Percentiles rank a stretch among this genome's conserved stretches.
These are phyloP conservation scores for Coprinopsis marcescibilis DNA, from an alignment of 768 basidiomycete species.

Conservation along the genomic window DNA sequence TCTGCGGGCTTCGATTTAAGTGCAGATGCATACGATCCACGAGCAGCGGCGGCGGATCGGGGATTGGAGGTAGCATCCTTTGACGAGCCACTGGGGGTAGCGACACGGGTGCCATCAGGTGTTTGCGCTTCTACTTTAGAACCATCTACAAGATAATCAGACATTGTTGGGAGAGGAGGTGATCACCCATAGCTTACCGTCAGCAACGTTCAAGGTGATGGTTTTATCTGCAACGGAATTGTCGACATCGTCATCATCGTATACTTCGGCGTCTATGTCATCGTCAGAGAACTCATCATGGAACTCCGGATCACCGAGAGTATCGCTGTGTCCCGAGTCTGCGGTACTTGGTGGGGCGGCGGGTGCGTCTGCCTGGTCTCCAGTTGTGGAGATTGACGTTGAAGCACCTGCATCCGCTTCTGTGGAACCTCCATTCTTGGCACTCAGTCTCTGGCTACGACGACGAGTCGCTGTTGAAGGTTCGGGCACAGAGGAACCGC, in stretches of 20 bases:
- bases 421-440: slow-evolving; percentile 17
- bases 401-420: slow-evolving; percentile 5
- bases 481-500: slow-evolving; percentile 12
- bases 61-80: slow-evolving; percentile 27
- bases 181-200: slow-evolving; percentile 44
- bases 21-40: slow-evolving; percentile 88
- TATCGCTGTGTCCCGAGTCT: slow-evolving; percentile 48
- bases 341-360: slow-evolving; percentile 16
- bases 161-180: slow-evolving; percentile 8
- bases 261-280: slow-evolving; percentile 84
- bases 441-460: slow-evolving; percentile 68
- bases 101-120: slow-evolving; percentile 90
- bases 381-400: slow-evolving; percentile 8
- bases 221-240: slow-evolving; percentile 72
- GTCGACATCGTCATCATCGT: slow-evolving; percentile 76
- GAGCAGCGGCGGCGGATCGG: slow-evolving; percentile 26
- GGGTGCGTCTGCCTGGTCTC: slow-evolving; percentile 10
- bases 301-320: slow-evolving; percentile 58
- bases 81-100: slow-evolving; percentile 65
- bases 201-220: slow-evolving; percentile 74
- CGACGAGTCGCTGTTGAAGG: slow-evolving; percentile 42
- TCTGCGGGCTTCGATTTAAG: slow-evolving; percentile 89
- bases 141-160: slow-evolving; percentile 52
- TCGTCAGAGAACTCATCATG: slow-evolving; percentile 80
- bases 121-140: slow-evolving; percentile 95